A percentile compares a stretch with the other conserved stretches of the same genome.
These are phyloP conservation scores for Suillus sp. DNA, from an alignment of 768 basidiomycete species.

Conservation along the genomic window DNA sequence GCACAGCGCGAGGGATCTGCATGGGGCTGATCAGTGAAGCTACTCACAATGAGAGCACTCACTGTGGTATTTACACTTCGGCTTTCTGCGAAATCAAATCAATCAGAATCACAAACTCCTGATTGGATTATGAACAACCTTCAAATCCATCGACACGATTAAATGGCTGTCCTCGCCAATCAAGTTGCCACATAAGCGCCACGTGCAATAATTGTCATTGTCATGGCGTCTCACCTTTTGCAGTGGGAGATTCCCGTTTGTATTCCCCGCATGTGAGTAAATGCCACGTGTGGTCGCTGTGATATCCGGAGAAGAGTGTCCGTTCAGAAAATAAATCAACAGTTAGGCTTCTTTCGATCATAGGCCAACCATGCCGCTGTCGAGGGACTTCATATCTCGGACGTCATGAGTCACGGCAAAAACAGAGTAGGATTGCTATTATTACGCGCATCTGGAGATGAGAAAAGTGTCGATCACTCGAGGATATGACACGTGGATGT, in stretches of 20 bases:
- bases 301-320: background rate
- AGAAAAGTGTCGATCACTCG: conserved; percentile 2
- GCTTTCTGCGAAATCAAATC: conserved; percentile 1
- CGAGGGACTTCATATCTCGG: background rate
- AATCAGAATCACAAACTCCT: background rate
- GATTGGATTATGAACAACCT: background rate
- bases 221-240: background rate
- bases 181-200: background rate
- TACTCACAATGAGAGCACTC: background rate
- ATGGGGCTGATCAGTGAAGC: background rate
- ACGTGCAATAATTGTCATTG: conserved; percentile 3
- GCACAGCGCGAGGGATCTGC: background rate
- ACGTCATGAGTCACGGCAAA: background rate
- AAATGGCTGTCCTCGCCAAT: background rate
- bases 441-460: conserved; percentile 7
- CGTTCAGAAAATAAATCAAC: background rate
- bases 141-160: background rate
- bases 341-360: background rate
- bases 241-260: background rate
- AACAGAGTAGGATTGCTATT: conserved; percentile 3
- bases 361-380: background rate
- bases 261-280: conserved; percentile 1
- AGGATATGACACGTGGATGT: conserved; percentile 5
- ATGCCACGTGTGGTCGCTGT: conserved; percentile 5
- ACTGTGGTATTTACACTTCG: background rate